A percentile compares a stretch with the other conserved stretches of the same genome.
Evolutionary conservation across 1,284 basidiomycete species (phyloP).

Genomic region (Neotropicomus parvogracilis): DNA sequence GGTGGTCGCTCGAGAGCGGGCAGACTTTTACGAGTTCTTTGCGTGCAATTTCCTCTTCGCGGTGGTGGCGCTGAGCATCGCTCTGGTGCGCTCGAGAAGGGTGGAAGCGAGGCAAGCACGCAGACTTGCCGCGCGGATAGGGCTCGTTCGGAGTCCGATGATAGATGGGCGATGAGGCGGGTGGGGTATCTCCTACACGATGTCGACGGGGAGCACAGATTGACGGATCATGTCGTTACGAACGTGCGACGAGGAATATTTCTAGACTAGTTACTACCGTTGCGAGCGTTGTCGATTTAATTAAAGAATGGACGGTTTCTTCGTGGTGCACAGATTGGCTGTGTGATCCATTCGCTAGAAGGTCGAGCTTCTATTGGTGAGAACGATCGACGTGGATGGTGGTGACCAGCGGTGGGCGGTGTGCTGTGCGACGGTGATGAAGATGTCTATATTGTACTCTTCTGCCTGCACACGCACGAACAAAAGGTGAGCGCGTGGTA

Average conservation of each 20-base stretch:
- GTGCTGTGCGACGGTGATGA: conserved; percentile 4
- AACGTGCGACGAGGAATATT: conserved; percentile 4
- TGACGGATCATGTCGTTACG: neutral
- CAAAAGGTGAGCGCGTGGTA: neutral
- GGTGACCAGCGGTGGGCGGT: too few species aligned
- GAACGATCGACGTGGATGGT: too few species aligned
- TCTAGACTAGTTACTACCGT: conserved; percentile 8
- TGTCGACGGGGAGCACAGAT: conserved; percentile 3
- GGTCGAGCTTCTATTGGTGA: too few species aligned
- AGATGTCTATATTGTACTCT: neutral
- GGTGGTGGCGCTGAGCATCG: conserved; percentile 57
- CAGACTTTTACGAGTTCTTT: conserved; percentile 85
- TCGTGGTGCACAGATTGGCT: too few species aligned
- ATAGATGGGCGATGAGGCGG: conserved; percentile 11
- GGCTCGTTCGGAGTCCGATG: conserved; percentile 38
- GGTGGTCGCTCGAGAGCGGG: conserved; percentile 70
- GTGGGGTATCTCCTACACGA: too few species aligned
- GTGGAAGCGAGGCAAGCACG: conserved; percentile 72
- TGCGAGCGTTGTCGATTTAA: conserved; percentile 5
- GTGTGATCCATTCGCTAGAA: too few species aligned
- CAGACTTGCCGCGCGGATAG: conserved; percentile 81
- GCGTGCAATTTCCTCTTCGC: conserved; percentile 77
- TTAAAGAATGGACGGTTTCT: neutral
- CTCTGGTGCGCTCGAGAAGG: conserved; percentile 65
- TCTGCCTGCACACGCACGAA: neutral